These are phyloP conservation scores for Metschnikowia santaceciliae DNA, from an alignment of 805 yeast species.

Conservation along the genomic window DNA sequence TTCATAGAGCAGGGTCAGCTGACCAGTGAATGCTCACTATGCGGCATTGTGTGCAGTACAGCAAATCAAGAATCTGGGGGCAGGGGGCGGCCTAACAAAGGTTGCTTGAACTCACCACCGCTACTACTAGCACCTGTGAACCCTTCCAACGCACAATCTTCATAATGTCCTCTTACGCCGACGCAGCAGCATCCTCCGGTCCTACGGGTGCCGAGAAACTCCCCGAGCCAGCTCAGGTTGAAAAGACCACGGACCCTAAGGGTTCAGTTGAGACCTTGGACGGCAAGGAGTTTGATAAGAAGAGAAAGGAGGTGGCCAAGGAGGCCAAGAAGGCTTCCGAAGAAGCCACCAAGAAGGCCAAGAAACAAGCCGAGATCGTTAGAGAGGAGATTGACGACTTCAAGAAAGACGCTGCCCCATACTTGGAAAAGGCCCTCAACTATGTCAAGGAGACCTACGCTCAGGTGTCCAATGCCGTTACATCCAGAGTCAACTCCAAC, in stretches of 20 bases:
- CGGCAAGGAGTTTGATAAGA: slow-evolving; percentile 21
- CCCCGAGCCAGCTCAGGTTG: slow-evolving; percentile 27
- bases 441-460: slow-evolving; percentile 21
- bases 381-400: slow-evolving; percentile 17
- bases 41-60: slow-evolving; percentile 12
- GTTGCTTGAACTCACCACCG: slow-evolving; percentile 1
- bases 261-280: slow-evolving; percentile 23
- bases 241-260: slow-evolving; percentile 20
- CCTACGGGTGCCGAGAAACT: slow-evolving; percentile 28
- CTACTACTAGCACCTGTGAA: not conserved
- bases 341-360: slow-evolving; percentile 18
- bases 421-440: slow-evolving; percentile 19
- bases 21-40: slow-evolving; percentile 4
- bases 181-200: slow-evolving; percentile 40
- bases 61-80: slow-evolving; percentile 18
- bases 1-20: not conserved
- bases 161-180: slow-evolving; percentile 29
- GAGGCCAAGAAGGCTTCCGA: slow-evolving; percentile 17
- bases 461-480: slow-evolving; percentile 13
- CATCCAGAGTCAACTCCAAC: slow-evolving; percentile 11
- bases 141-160: not conserved
- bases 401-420: slow-evolving; percentile 23
- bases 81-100: slow-evolving; percentile 5
- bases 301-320: slow-evolving; percentile 26
- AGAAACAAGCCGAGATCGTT: slow-evolving; percentile 21